Evolutionary conservation across 345 rosid genomes (phyloP).

Genomic region (Populus alba): DNA sequence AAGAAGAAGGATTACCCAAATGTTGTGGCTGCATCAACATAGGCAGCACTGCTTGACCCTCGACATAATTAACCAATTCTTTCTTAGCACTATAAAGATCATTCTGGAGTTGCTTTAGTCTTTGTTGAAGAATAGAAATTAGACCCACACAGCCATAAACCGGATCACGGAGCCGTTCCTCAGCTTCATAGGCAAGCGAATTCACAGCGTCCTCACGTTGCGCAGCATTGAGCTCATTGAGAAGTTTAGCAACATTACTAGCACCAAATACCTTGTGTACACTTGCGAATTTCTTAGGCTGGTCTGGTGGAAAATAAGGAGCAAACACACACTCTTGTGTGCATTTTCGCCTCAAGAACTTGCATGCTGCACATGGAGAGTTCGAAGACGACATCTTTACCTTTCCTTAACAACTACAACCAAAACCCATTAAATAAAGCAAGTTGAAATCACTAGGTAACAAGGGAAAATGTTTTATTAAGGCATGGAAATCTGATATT

Average conservation of each 20-base stretch:
- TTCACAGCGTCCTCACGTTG: conserved; percentile 75
- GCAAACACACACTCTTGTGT: conserved; percentile 30
- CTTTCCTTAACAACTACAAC: neutral
- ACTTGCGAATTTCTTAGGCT: conserved; percentile 29
- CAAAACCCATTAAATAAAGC: neutral
- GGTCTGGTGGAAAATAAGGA: conserved; percentile 30
- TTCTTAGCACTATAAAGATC: conserved; percentile 53
- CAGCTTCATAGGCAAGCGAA: conserved; percentile 75
- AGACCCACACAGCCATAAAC: conserved; percentile 84
- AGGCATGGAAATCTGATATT: conserved; percentile 15
- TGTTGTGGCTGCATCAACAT: conserved; percentile 36
- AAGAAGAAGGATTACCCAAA: conserved; percentile 35
- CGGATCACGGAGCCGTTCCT: conserved; percentile 73
- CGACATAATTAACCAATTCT: conserved; percentile 53
- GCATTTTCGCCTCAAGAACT: conserved; percentile 27
- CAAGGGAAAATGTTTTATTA: neutral
- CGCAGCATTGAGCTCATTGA: conserved; percentile 48
- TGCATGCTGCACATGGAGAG: conserved; percentile 36
- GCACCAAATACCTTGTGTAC: conserved; percentile 30
- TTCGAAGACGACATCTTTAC: conserved; percentile 23
- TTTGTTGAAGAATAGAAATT: conserved; percentile 67
- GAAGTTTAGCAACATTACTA: conserved; percentile 71
- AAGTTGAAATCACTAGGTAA: neutral
- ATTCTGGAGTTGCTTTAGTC: conserved; percentile 45
- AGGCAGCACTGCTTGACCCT: conserved; percentile 50